Evolutionary conservation across 2,329 filamentous ascomycete species (phyloP).

Genomic region (Paecilomyces variotii): DNA sequence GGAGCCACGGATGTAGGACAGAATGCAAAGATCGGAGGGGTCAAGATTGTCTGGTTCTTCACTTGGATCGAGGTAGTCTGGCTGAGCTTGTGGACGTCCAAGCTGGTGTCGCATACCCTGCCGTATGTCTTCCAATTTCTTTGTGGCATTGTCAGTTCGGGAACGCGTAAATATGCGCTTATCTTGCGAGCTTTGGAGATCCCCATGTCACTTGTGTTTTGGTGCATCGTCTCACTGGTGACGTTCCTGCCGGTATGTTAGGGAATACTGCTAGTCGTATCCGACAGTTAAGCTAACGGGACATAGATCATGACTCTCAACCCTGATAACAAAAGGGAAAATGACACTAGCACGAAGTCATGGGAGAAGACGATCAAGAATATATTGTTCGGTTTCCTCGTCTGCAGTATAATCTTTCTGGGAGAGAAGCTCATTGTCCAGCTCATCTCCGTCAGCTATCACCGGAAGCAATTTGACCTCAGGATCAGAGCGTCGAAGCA

Average conservation of each 20-base stretch:
- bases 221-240: slow-evolving; percentile 51
- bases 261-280: not conserved
- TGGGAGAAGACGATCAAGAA: slow-evolving; percentile 52
- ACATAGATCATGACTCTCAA: slow-evolving; percentile 37
- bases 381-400: slow-evolving; percentile 50
- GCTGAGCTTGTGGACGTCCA: slow-evolving; percentile 56
- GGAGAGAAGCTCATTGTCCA: slow-evolving; percentile 55
- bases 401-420: slow-evolving; percentile 50
- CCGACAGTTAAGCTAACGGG: slow-evolving; percentile 3
- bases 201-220: slow-evolving; percentile 52
- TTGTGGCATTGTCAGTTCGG: slow-evolving; percentile 56
- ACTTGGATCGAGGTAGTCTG: slow-evolving; percentile 59
- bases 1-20: slow-evolving; percentile 43
- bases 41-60: slow-evolving; percentile 54
- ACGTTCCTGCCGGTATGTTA: slow-evolving; percentile 48
- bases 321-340: slow-evolving; percentile 23
- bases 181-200: slow-evolving; percentile 53
- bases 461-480: slow-evolving; percentile 57
- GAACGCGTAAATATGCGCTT: slow-evolving; percentile 55
- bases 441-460: slow-evolving; percentile 60
- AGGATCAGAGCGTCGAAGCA: slow-evolving; percentile 85
- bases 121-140: slow-evolving; percentile 54
- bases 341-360: slow-evolving; percentile 25
- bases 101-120: slow-evolving; percentile 51
- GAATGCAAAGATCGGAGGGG: slow-evolving; percentile 45